Percentiles rank a stretch among this genome's conserved stretches.
These are phyloP conservation scores for Solanum habrochaites DNA, from an alignment of 257 asterid species.

Conservation along the genomic window DNA sequence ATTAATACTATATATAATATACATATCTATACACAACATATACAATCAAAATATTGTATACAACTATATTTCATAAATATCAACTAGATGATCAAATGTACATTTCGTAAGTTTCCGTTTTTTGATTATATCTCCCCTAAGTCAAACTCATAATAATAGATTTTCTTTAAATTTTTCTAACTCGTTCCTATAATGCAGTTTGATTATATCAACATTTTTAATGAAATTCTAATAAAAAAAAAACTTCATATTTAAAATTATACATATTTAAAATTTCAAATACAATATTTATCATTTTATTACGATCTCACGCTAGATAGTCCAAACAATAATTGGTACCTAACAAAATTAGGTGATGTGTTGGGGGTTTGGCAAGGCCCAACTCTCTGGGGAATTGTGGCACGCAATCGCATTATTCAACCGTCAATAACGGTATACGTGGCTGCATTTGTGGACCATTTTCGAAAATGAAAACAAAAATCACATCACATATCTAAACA, in stretches of 20 bases:
- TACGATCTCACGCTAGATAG: accelerated
- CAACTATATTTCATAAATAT: neutral
- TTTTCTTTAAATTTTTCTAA: too few species aligned
- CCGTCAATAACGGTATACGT: neutral
- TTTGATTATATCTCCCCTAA: neutral
- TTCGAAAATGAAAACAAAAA: neutral
- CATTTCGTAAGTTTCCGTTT: too few species aligned
- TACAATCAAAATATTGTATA: neutral
- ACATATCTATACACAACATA: too few species aligned
- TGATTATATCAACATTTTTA: neutral
- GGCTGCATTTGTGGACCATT: neutral
- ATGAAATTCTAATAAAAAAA: accelerated
- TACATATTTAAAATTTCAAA: too few species aligned
- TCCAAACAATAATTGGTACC: neutral
- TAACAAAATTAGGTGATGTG: neutral
- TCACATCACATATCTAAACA: neutral
- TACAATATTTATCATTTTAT: too few species aligned
- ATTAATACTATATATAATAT: too few species aligned
- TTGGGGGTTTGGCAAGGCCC: neutral
- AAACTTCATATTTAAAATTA: neutral
- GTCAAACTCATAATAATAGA: neutral
- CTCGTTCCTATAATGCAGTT: neutral
- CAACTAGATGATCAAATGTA: too few species aligned
- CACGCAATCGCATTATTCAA: neutral
- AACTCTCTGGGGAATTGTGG: neutral